phyloP scores from a whole-genome alignment of 2,329 filamentous ascomycete genomes.

The Stagonosporopsis tanaceti region DNA sequence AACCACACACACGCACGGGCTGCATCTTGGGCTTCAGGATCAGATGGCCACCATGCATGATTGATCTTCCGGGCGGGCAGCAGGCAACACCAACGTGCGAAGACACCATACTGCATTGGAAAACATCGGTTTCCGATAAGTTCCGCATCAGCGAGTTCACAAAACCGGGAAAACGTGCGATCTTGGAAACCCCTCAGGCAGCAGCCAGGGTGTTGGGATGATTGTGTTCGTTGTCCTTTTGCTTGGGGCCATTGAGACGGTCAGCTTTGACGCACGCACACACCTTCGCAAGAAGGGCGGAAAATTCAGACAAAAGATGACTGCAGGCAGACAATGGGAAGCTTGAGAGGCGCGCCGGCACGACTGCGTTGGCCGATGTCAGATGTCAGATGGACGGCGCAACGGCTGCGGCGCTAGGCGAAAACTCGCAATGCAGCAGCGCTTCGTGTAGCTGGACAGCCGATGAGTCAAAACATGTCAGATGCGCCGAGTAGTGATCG shows the following conservation, averaged over 20 bases:
- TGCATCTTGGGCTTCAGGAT: no score
- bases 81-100: neutral
- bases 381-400: conserved; percentile 12
- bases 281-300: neutral
- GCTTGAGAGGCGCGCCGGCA: neutral
- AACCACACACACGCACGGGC: no score
- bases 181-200: neutral
- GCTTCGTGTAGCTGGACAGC: neutral
- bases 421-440: conserved; percentile 8
- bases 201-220: neutral
- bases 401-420: conserved; percentile 11
- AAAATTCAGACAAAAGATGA: neutral
- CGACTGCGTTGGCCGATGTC: conserved; percentile 13
- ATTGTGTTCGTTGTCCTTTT: no score
- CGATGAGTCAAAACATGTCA: conserved; percentile 26
- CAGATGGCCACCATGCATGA: no score
- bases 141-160: neutral
- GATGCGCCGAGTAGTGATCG: conserved; percentile 9
- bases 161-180: neutral
- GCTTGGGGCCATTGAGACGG: neutral
- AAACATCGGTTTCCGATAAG: neutral
- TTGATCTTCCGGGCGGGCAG: neutral
- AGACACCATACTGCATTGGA: neutral
- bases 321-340: neutral
- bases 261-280: conserved; percentile 2